Evolutionary conservation across 2,329 filamentous ascomycete species (phyloP), one percentile per base, ranked within the genome.

Genomic region (Curvularia sp.): DNA sequence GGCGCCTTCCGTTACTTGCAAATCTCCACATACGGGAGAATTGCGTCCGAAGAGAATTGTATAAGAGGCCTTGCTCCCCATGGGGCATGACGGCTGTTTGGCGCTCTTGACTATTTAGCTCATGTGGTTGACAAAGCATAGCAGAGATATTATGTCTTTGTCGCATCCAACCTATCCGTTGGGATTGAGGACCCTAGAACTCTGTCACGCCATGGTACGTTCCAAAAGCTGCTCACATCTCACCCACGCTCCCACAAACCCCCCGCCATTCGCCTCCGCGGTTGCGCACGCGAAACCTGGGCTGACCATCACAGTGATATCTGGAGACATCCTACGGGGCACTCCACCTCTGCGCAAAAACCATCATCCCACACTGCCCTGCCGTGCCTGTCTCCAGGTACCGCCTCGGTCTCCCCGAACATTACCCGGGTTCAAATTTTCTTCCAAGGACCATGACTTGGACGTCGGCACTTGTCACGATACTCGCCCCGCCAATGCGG

Each of bases 1-100:
- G 21, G 48, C 52, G 25, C 18, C 46, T 55, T 45, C 49, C 32
- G 53, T 18, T 48, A 13, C 41, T 47, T 45, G 18, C 42, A 18
- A 9, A 50, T 55, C 58, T 53, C 61, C 61, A 64, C 61, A 59
- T 18, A 53, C 59, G 61, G 61, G 52, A 38, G 28, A 64, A 57
- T 52, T 42, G 28, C 30, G 41, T 59, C 59, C 61, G 61, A 64
- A 39, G 50, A 12, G 25, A 39, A 36, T 27, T 46, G 49, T 61
- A 61, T 61, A 61, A 61, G 48, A 46, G 13, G 27, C 30, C 19
- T 39, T 27, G 57, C 46, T 48, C 56, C 61, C 61, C 59, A 38
- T 56, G 61, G 61, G 61, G 59, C 47, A 39, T 13, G 6, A 59
- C 21, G 32, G 21, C 41, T 45, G 18, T 55, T 59, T 55, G 60